Evolutionary conservation across 148 eudicot genomes (phyloP).

Genomic region (Vaccinium myrtillus): DNA sequence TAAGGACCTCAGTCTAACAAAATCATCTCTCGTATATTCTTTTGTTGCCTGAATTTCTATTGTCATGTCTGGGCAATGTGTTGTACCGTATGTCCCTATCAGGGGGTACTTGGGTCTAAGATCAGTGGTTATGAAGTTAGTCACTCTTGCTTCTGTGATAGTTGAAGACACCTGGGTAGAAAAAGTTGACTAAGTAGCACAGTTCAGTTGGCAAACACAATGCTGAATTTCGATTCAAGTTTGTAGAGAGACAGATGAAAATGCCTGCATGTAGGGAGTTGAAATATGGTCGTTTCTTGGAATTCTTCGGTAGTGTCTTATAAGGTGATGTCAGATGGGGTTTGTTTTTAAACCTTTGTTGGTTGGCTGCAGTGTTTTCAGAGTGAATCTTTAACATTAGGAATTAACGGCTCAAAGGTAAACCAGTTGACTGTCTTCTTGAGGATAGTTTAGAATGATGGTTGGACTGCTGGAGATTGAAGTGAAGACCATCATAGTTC

Average conservation of each 20-base stretch:
- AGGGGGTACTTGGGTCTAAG: not conserved
- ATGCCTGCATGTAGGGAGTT: conserved; percentile 5
- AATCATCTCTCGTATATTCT: not conserved
- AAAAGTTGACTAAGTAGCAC: not conserved
- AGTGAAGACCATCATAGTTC: not conserved
- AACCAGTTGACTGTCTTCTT: not conserved
- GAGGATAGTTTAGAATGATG: not conserved
- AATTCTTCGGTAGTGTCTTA: not conserved
- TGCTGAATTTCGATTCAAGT: not conserved
- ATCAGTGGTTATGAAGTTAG: not conserved
- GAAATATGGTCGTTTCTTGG: not conserved
- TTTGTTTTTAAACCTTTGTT: not conserved
- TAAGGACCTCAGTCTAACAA: not conserved
- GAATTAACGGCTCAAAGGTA: not conserved
- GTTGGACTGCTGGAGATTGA: not conserved
- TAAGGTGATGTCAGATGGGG: not conserved
- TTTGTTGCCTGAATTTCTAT: not conserved
- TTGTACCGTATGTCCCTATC: not conserved
- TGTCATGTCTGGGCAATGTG: not conserved
- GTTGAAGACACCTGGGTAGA: not conserved
- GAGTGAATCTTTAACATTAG: not conserved
- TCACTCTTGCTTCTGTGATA: not conserved
- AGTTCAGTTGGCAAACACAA: not conserved
- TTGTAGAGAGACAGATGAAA: not conserved
- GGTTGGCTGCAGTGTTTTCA: not conserved